Evolutionary conservation across 2,329 filamentous ascomycete species (phyloP), one percentile per base, ranked within the genome.

Genomic region (Aspergillus nomiae): DNA sequence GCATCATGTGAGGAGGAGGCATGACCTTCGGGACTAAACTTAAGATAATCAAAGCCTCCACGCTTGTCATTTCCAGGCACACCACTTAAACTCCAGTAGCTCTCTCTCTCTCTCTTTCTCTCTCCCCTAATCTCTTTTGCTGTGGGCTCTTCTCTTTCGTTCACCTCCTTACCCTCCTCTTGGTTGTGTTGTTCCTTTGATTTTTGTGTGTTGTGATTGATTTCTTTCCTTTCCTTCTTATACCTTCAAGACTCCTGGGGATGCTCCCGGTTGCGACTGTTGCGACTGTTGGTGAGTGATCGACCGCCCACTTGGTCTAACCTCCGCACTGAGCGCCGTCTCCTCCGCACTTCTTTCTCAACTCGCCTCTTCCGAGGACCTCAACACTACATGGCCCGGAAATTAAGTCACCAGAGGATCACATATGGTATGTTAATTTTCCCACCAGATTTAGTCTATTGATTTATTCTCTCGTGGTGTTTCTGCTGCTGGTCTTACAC

Each of bases 321-420:
- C 60, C 66, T 70, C 68, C 67, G 65, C 66, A 68, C 67, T 64
- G 45, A 53, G 50, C 59, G 53, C 61, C 46, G 36, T 61, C 57
- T 61, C 64, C 64, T 69, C 67, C 61, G 63, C 68, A 65, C 59
- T 61, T 60, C 62, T 63, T 63, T 62, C 59, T 56, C 59, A 66
- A 61, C 60, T 61, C 66, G 10, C 50, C 55, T 65, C 63, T 50
- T 66, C 67, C 65, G 48, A 38, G 66, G 67, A 67, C 48, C 28
- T 50, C 56, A 66, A 41, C 59, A 55, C 72, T 77, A 76, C 74
- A 89, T 89, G 87, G 87, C 87, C 74, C 88, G 87, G 77, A 90
- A 89, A 81, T 85, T 85, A 73, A 87, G 86, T 76, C 88, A 90
- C 68, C 76, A 78, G 78, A 86, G 87, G 78, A 88, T 90, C 79